Base-by-base conservation (phyloP, 768 basidiomycete species). In the Rhizopogon vulgaris region DNA sequence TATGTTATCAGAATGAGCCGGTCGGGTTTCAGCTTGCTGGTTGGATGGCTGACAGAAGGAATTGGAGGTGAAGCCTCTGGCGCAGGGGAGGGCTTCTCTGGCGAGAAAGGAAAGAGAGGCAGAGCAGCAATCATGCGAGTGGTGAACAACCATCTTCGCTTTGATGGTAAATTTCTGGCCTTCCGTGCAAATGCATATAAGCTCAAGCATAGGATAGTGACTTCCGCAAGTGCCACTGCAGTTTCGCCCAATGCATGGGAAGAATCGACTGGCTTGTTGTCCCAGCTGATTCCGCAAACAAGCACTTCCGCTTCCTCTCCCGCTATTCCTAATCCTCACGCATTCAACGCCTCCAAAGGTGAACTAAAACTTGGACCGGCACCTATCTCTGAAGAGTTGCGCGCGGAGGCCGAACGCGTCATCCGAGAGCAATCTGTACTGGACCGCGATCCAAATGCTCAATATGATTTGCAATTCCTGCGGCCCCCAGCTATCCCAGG, bases 41-140 rank as follows among this genome's bases (percentile, higher is more conserved):
- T 98, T 2, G 94, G 95, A 28, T 99, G 96, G 96, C 71, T 98
- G 52, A 96, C 92, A 22, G 94, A 97, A 65, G 94, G 93, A 14
- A 75, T 86, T 50, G 84, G 94, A 53, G 85, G 94, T 51, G 90
- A 92, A 66, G 79, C 85, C n/a, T 65, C 86, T 57, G 94, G 94
- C 47, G 73, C 77, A 52, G 84, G 91, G 7, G 79, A 83, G 47
- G 85, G 92, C 0, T 90, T 91, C 60, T 75, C 83, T 30, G 91
- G 89, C 1, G 85, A 91, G 58, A 80, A 79, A 52, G 92, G 90
- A 17, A 84, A 87, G 61, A 75, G 94, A 54, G 92, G 93, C 5
- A 78, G 96, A 59, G 85, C 92, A 48, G 82, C 91, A 9, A 87
- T 98, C 40, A 87, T 97, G 82, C 83, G 86, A 39, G 92, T 98